A percentile compares a stretch with the other conserved stretches of the same genome.
Evolutionary conservation across 345 rosid genomes (phyloP).

Genomic region (Citrus inodora): DNA sequence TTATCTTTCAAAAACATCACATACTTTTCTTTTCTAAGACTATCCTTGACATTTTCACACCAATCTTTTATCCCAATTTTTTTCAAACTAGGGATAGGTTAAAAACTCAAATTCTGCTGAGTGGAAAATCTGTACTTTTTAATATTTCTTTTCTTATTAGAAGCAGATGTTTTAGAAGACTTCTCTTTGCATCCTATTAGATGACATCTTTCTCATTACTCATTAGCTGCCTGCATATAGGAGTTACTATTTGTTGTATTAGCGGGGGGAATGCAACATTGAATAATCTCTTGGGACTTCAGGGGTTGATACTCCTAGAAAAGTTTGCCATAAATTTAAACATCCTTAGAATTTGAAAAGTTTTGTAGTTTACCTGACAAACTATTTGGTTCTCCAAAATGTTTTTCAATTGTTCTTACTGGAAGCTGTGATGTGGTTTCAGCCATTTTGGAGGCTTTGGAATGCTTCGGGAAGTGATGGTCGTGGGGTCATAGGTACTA

Average conservation of each 20-base stretch:
- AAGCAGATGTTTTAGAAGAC: not conserved
- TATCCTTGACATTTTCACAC: not conserved
- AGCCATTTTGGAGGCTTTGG: conserved; percentile 99
- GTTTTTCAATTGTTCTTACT: conserved; percentile 2
- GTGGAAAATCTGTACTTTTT: not conserved
- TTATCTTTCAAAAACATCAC: not conserved
- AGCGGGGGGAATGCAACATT: not conserved
- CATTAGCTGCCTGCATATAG: not conserved
- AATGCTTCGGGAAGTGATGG: conserved; percentile 90
- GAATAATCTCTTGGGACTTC: not conserved
- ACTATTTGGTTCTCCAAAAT: not conserved
- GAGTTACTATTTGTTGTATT: not conserved
- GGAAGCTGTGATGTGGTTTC: conserved; percentile 16
- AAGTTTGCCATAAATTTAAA: not conserved
- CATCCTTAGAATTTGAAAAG: not conserved
- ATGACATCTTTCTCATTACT: not conserved
- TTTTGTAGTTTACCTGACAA: not conserved
- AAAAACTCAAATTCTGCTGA: not conserved
- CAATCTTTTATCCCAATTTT: not conserved
- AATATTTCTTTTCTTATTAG: not conserved
- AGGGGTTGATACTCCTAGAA: not conserved
- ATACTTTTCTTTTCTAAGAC: not conserved
- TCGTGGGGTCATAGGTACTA: conserved; percentile 86
- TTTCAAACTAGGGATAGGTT: not conserved
- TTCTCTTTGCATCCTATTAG: not conserved